Base-by-base conservation (phyloP, 2,329 filamentous ascomycete genomes). In the Cordyceps cicadae region DNA sequence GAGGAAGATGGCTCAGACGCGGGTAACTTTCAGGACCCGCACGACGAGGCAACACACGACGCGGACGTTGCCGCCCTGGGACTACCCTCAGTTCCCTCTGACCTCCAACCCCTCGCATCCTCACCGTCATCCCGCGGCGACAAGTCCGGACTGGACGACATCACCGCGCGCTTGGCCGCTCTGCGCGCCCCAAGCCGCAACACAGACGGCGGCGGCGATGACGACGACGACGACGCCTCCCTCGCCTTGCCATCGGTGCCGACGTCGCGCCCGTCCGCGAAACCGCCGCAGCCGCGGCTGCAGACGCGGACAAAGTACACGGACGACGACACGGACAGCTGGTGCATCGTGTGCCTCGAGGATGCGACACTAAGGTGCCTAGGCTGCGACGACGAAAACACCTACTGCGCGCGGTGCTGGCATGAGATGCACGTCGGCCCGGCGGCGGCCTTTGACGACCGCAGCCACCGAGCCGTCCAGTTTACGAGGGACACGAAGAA, bases 261-360 rank as follows among this genome's bases (percentile, higher is more conserved):
- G 0, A 79, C 76, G 0, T 80, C 78, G 63, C 70, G 69, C n/a
- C 81, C 81, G 0, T 72, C 72, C 6, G 76, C 78, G 43, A 72
- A 71, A 8, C 71, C n/a, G 41, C 72, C 3, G 66, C 72, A 11
- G 17, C 73, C 72, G n/a, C 71, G 75, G 5, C 69, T 80, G 5
- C 69, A 69, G 17, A 74, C 71, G 57, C 72, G 69, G 48, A 73
- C 70, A 3, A 76, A 75, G 53, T 84, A 80, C 68, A 84, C 86
- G 0, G 87, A 92, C 66, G 86, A 87, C 39, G 89, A 93, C 66
- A 80, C 87, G 63, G 85, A 87, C 48, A 84, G 81, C 1, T 95
- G 90, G 89, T 95, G 91, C 70, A 82, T 87, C 37, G 91, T 94
- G 11, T 96, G 91, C 70, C 84, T 88, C 52, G 89, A 91, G 62